A percentile compares a stretch with the other conserved stretches of the same genome.
phyloP scores from a whole-genome alignment of 1,284 basidiomycete species.

The Melanopsichium pennsylvanicum region DNA sequence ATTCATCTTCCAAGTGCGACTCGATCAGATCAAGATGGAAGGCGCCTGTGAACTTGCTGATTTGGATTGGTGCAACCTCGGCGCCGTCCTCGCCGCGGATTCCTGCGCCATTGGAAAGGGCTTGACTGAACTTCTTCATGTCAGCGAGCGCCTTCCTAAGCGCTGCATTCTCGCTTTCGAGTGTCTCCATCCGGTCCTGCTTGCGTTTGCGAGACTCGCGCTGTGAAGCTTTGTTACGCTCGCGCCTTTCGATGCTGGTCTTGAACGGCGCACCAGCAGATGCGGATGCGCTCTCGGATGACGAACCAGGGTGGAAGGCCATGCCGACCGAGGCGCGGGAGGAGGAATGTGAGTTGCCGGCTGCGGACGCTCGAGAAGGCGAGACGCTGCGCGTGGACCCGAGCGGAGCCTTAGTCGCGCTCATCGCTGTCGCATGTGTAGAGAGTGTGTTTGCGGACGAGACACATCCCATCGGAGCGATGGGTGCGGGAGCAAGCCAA shows the following conservation, averaged over 20 bases:
- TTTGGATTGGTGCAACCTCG: slow-evolving; percentile 20
- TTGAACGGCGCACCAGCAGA: slow-evolving; percentile 24
- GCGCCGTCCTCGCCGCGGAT: slow-evolving; percentile 27
- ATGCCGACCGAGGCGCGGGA: not conserved
- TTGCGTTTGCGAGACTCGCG: slow-evolving; percentile 48
- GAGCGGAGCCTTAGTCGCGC: not conserved
- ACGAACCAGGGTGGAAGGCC: slow-evolving; percentile 23
- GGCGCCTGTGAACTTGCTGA: slow-evolving; percentile 41
- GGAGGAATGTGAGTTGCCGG: slow-evolving; percentile 2
- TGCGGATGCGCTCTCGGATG: slow-evolving; percentile 1
- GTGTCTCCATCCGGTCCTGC: slow-evolving; percentile 42
- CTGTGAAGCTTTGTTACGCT: slow-evolving; percentile 47
- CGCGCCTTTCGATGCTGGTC: slow-evolving; percentile 41
- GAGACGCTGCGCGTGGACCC: slow-evolving; percentile 5
- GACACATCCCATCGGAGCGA: slow-evolving; percentile 1
- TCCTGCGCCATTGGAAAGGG: slow-evolving; percentile 33
- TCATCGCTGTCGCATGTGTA: not conserved
- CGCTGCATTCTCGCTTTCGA: slow-evolving; percentile 39
- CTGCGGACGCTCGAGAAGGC: slow-evolving; percentile 3
- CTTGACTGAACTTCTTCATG: slow-evolving; percentile 39
- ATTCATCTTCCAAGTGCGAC: slow-evolving; percentile 36
- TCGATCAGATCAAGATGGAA: slow-evolving; percentile 43
- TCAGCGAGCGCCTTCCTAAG: slow-evolving; percentile 45
- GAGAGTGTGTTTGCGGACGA: not conserved
- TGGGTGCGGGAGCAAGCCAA: slow-evolving; percentile 26